Evolutionary conservation across 768 basidiomycete species (phyloP), one percentile per base, ranked within the genome.

Genomic region (Hygrophoropsis aurantiaca): DNA sequence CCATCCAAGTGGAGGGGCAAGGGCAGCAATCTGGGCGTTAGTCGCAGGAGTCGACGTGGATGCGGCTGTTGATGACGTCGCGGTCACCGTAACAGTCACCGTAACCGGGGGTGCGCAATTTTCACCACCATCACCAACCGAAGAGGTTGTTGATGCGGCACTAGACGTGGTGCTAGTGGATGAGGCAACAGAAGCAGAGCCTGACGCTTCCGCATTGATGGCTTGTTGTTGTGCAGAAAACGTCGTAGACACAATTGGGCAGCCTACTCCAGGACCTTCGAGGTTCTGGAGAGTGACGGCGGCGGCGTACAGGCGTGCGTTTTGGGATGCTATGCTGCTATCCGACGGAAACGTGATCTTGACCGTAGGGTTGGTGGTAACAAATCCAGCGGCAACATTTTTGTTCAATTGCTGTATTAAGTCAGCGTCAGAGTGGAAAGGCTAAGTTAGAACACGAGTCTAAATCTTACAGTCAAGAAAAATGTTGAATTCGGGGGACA

Each of bases 241-340:
- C 4, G 83, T 87, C 0, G 86, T 84, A 8, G 83, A 74, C 1
- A 76, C 77, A 11, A 78, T 77, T 5, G 86, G 85, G 60, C 84
- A 88, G 11, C 85, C 87, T 5, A 73, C 62, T 32, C 86, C 87
- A 0, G 82, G 72, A 1, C 85, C 87, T 40, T 74, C 69, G 34
- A 89, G 61, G 62, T 89, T 90, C 68, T 90, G 87, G n/a, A 89
- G 68, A 5, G 87, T 84, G 30, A 85, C 75, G 10, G 81, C 58
- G 5, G 80, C 74, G 21, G 85, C 74, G 39, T 79, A 67, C 49
- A 89, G 69, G 25, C 87, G 80, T 0, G 80, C 70, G 37, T 77
- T 62, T 57, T 80, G 72, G 39, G 80, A 78, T 7, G 61, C 64
- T 46, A 69, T 73, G 5, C 78, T 80, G 53, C 72, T 67, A 54